Conservation (phyloP, 805 yeast species). For the Saccharomycopsis javanensis region DNA sequence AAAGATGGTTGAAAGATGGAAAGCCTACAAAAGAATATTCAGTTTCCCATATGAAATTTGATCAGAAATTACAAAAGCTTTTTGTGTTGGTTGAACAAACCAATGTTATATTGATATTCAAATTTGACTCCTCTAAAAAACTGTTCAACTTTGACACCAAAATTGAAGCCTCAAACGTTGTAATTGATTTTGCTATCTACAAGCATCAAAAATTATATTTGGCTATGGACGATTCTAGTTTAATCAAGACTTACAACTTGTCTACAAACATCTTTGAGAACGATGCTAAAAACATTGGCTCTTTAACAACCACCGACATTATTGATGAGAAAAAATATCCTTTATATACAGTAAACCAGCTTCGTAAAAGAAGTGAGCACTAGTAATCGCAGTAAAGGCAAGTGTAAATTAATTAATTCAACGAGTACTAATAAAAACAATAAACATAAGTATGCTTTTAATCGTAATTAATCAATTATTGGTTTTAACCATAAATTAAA, state of each 20-base stretch:
- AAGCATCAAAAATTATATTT: constrained; percentile 21
- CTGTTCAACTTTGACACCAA: constrained; percentile 26
- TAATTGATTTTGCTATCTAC: constrained; percentile 24
- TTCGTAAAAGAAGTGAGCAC: constrained; percentile 61
- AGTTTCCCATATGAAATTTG: constrained; percentile 25
- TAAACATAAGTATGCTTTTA: too few species aligned
- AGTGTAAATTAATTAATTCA: not conserved
- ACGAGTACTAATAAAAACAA: too few species aligned
- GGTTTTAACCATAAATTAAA: too few species aligned
- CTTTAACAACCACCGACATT: constrained; percentile 28
- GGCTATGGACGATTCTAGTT: constrained; percentile 22
- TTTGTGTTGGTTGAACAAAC: constrained; percentile 41
- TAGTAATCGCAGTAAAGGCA: constrained; percentile 26
- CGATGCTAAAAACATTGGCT: constrained; percentile 19
- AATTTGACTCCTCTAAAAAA: constrained; percentile 24
- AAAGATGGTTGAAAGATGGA: constrained; percentile 43
- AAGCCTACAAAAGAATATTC: constrained; percentile 21
- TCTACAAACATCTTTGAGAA: not conserved
- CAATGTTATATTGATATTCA: constrained; percentile 32
- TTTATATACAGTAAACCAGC: constrained; percentile 40
- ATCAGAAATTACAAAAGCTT: constrained; percentile 26
- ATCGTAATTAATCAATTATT: too few species aligned
- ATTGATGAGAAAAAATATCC: constrained; percentile 36
- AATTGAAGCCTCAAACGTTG: constrained; percentile 21
- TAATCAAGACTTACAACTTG: constrained; percentile 17